phyloP scores from a whole-genome alignment of 75 land plant species.

The Cryptomeria japonica region DNA sequence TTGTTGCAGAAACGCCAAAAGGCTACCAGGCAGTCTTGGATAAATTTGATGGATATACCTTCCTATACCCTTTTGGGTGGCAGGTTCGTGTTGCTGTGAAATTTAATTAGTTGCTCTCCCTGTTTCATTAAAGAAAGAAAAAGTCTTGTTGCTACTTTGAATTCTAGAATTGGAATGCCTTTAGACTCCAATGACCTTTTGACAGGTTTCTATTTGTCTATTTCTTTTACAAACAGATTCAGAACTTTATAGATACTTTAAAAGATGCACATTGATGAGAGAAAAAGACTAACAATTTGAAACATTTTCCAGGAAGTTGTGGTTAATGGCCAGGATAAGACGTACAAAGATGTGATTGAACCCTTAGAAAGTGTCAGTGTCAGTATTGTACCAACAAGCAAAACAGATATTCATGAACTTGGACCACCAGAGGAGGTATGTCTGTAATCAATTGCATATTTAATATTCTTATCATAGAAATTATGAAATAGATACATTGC shows the following conservation, averaged over 20 bases:
- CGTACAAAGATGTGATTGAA: constrained; percentile 97
- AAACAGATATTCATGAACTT: constrained; percentile 69
- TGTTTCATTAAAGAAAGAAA: not conserved
- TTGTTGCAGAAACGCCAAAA: constrained; percentile 86
- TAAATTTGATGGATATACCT: constrained; percentile 80
- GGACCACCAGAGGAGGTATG: constrained; percentile 84
- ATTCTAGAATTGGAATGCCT: not conserved
- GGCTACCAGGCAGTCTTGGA: constrained; percentile 77
- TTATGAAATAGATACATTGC: not conserved
- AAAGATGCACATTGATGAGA: not conserved
- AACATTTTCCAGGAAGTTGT: constrained; percentile 65
- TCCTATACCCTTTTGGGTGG: constrained; percentile 98
- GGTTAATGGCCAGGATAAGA: constrained; percentile 92
- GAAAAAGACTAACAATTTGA: not conserved
- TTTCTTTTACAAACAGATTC: not conserved
- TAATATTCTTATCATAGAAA: not conserved
- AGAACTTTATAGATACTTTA: not conserved
- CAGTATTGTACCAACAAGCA: constrained; percentile 70
- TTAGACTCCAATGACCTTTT: not conserved
- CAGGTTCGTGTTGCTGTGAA: constrained; percentile 49
- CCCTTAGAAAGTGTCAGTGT: constrained; percentile 96
- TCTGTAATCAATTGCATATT: not conserved
- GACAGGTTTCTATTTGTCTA: not conserved
- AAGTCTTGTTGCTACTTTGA: not conserved
- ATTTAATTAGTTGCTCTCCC: not conserved